A percentile compares a stretch with the other conserved stretches of the same genome.
phyloP scores from a whole-genome alignment of 305 asterid species.

The Withania somnifera region DNA sequence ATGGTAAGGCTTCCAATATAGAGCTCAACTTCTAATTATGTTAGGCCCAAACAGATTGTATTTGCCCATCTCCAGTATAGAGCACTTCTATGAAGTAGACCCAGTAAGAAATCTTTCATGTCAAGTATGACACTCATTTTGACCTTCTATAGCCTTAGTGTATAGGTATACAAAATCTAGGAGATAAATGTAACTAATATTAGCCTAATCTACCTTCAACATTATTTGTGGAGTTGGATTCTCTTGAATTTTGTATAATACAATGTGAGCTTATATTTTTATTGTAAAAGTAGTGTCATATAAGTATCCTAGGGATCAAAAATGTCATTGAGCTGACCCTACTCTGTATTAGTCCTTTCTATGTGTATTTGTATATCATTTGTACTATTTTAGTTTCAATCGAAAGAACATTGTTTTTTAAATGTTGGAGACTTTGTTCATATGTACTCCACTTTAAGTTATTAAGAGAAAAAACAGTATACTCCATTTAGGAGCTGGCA shows the following conservation, averaged over 20 bases:
- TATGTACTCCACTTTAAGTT: neutral
- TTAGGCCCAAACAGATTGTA: neutral
- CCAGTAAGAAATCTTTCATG: neutral
- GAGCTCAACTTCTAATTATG: neutral
- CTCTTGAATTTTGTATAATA: neutral
- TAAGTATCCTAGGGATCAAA: neutral
- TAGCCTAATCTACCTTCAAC: neutral
- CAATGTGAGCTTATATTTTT: neutral
- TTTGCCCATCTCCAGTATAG: neutral
- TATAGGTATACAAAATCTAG: slow-evolving; percentile 4
- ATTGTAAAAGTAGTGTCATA: neutral
- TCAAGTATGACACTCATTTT: neutral
- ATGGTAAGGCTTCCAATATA: neutral
- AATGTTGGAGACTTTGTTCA: neutral
- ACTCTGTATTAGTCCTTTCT: neutral
- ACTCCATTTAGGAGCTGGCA: neutral
- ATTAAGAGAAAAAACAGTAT: neutral
- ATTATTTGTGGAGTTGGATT: neutral
- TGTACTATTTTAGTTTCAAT: neutral
- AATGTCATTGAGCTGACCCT: neutral
- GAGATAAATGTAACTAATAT: neutral
- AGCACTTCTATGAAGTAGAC: neutral
- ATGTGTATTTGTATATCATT: neutral
- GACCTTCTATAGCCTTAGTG: neutral
- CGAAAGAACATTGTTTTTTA: neutral